A percentile compares a stretch with the other conserved stretches of the same genome.
phyloP scores from a whole-genome alignment of 768 basidiomycete genomes.

The Hygrophoropsis aurantiaca region DNA sequence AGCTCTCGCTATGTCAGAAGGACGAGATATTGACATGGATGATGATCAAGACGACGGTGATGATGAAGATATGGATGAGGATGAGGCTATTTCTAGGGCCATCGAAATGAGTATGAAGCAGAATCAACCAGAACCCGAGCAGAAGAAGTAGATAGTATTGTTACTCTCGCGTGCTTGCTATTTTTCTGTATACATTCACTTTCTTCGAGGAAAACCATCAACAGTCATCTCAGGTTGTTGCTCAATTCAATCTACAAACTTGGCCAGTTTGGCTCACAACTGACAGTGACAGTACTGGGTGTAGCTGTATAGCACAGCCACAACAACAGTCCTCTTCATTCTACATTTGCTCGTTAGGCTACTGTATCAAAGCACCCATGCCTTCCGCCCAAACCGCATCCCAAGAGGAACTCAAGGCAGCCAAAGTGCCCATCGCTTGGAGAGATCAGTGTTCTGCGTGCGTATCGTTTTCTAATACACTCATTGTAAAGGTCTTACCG shows the following conservation, averaged over 20 bases:
- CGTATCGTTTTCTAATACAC: slow-evolving; percentile 30
- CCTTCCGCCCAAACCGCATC: slow-evolving; percentile 77
- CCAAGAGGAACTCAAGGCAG: slow-evolving; percentile 75
- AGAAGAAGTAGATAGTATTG: slow-evolving; percentile 28
- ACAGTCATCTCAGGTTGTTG: too few relatives aligned
- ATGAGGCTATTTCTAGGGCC: slow-evolving; percentile 86
- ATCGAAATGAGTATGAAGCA: slow-evolving; percentile 92
- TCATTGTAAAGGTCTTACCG: slow-evolving; percentile 1
- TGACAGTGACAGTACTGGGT: too few relatives aligned
- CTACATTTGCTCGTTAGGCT: background rate
- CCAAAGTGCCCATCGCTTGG: slow-evolving; percentile 78
- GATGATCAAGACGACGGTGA: slow-evolving; percentile 48
- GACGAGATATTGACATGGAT: slow-evolving; percentile 55
- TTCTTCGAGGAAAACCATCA: too few relatives aligned
- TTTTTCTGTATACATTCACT: too few relatives aligned
- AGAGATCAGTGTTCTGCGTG: slow-evolving; percentile 91
- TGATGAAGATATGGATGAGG: slow-evolving; percentile 75
- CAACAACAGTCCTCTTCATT: slow-evolving; percentile 3
- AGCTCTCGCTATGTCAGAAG: slow-evolving; percentile 75
- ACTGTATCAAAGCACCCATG: slow-evolving; percentile 41
- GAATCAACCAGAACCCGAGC: slow-evolving; percentile 44
- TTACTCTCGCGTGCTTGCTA: too few relatives aligned
- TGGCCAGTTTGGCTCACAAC: too few relatives aligned
- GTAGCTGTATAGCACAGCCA: slow-evolving; percentile 17
- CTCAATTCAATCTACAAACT: too few relatives aligned